Base-by-base conservation (phyloP, 345 rosid species). In the Lenwebbia sp. region DNA sequence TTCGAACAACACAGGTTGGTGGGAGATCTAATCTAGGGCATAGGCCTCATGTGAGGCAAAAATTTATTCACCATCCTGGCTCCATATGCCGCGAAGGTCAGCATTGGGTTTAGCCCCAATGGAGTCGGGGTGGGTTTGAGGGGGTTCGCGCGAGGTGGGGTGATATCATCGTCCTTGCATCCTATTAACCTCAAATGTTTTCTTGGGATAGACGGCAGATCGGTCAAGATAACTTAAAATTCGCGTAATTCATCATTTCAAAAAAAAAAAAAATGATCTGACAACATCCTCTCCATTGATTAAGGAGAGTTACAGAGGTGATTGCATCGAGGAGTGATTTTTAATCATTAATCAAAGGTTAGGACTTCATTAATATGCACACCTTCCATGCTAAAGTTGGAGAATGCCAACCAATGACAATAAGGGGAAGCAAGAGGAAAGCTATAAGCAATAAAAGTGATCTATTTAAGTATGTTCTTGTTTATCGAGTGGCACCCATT, bases 11-110 rank as follows among this genome's bases (percentile, higher is more conserved):
- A 1, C 0, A 2, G 26, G 11, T 1, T 54, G 9, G 26, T 54
- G 26, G 6, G 23, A 54, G n/a, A 56, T 56, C 60, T 56, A 9
- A 25, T 23, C n/a, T 6, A 0, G 12, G 2, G 28, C 60, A 23
- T 23, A 10, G 1, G 5, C 2, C 0, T 21, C 25, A 7, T 2
- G 17, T 0, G 13, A 17, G 44, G 23, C 3, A 0, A 65, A 65
- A 17, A 30, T 65, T 30, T 65, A 1, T 65, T 65, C 0, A 4
- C 12, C 40, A 65, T 33, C 76, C 44, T 7, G 30, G 6, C 76
- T 33, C 13, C 3, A 62, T 3, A 28, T 62, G 22, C 23, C 4
- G 22, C 9, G 5, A 30, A 15, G 41, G 22, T 7, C 22, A 5
- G 23, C 75, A 14, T 15, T 30, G 75, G 11, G 41, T 15, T 17